A percentile compares a stretch with the other conserved stretches of the same genome.
phyloP scores from a whole-genome alignment of 1,284 basidiomycete genomes.

The Phlebopus sp. region DNA sequence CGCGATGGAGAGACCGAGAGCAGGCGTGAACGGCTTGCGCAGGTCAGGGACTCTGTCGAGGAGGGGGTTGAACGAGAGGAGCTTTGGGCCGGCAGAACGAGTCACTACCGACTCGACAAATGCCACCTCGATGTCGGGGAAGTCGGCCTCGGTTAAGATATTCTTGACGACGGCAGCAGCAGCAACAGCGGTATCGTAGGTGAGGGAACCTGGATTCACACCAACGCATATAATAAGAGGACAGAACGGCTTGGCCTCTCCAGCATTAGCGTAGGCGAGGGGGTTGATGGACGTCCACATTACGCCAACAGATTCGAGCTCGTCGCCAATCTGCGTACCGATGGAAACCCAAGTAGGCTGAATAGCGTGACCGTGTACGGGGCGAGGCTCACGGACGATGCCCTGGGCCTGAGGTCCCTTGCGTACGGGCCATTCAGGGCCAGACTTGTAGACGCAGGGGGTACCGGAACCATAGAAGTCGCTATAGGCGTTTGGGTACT shows the following conservation, averaged over 20 bases:
- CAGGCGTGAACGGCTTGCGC: conserved; percentile 22
- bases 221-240: conserved; percentile 29
- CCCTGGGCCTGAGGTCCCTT: conserved; percentile 25
- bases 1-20: conserved; percentile 33
- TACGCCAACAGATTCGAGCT: conserved; percentile 18
- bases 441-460: conserved; percentile 31
- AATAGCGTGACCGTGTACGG: conserved; percentile 30
- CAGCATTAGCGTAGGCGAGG: conserved; percentile 21
- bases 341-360: conserved; percentile 19
- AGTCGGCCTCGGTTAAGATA: conserved; percentile 16
- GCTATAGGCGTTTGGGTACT: conserved; percentile 25
- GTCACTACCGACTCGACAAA: conserved; percentile 4
- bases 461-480: conserved; percentile 31
- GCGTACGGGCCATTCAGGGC: conserved; percentile 26
- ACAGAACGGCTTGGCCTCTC: conserved; percentile 8
- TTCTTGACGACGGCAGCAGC: conserved; percentile 14
- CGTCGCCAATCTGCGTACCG: conserved; percentile 17
- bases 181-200: conserved; percentile 21
- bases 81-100: conserved; percentile 23
- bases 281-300: conserved; percentile 22
- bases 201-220: conserved; percentile 26
- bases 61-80: conserved; percentile 20
- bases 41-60: conserved; percentile 23
- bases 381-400: conserved; percentile 30
- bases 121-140: conserved; percentile 4